phyloP scores from a whole-genome alignment of 1,284 basidiomycete species.

The Taiwanofungus camphoratus region DNA sequence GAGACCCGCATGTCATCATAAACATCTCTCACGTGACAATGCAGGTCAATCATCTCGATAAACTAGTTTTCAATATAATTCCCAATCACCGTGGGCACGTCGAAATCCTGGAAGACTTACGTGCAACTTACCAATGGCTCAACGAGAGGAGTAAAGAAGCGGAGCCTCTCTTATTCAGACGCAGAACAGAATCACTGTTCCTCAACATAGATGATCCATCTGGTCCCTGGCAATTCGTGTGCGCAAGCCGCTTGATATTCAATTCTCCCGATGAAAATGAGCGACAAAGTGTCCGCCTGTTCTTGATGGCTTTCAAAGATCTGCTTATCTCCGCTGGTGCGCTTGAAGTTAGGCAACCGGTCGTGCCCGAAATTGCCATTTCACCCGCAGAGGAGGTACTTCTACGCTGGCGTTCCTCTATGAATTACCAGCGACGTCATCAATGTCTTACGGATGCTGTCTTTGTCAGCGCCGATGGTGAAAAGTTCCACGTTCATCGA shows the following conservation, averaged over 20 bases:
- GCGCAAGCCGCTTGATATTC: slow-evolving; percentile 30
- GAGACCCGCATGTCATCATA: background rate
- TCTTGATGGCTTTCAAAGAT: slow-evolving; percentile 26
- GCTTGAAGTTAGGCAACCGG: slow-evolving; percentile 19
- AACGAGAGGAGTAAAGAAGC: slow-evolving; percentile 21
- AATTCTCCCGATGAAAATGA: slow-evolving; percentile 25
- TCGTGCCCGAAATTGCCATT: slow-evolving; percentile 4
- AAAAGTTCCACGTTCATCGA: slow-evolving; percentile 27
- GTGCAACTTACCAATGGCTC: slow-evolving; percentile 35
- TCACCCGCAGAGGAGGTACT: slow-evolving; percentile 17
- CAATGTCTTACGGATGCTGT: slow-evolving; percentile 27
- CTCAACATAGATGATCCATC: slow-evolving; percentile 34
- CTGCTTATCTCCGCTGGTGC: slow-evolving; percentile 31
- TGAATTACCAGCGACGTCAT: slow-evolving; percentile 26
- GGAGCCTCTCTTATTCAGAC: background rate
- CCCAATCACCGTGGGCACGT: slow-evolving; percentile 18
- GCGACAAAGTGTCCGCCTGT: slow-evolving; percentile 24
- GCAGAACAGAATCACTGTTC: slow-evolving; percentile 24
- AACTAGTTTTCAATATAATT: slow-evolving; percentile 25
- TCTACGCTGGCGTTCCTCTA: slow-evolving; percentile 16
- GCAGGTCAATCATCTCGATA: slow-evolving; percentile 35
- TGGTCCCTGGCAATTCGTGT: slow-evolving; percentile 28
- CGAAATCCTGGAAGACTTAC: slow-evolving; percentile 28
- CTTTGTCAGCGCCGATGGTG: slow-evolving; percentile 21
- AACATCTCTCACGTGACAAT: background rate